Base-by-base conservation (phyloP, 768 basidiomycete genomes). In the Cubamyces lactineus region DNA sequence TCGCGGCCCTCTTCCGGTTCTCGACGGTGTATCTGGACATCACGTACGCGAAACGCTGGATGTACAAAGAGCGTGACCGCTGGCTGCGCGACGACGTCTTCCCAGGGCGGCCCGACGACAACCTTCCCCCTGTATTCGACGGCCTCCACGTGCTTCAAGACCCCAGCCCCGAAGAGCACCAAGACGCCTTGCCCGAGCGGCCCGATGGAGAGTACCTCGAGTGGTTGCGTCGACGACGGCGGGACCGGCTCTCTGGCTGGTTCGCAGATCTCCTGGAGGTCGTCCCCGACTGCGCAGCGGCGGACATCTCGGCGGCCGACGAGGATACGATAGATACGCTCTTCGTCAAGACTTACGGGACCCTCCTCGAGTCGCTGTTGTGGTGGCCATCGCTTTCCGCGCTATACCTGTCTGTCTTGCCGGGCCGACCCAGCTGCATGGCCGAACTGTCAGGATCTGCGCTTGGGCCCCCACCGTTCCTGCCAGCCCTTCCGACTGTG, bases 301-400 rank as follows among this genome's bases (percentile, higher is more conserved):
- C 48, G 12, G 30, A 34, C 5, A 34, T 52, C 42, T 28, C 47
- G n/a, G 13, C 12, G 6, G 42, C 52, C 34, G 59, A 30, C 45
- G 43, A 45, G 8, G 2, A 11, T 5, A 9, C 9, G 34, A 34
- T 56, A 38, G 53, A 56, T 15, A n/a, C 45, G 40, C 42, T 61
- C 26, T n/a, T 6, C 23, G 38, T 19, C 30, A 4, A 11, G 17
- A 9, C 47, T 19, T 61, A 61, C 53, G 26, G 47, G 47, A 42
- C 19, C 28, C 28, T 62, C 41, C 54, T 57, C 23, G 61, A 62
- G 42, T 30, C 41, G 17, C 42, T 62, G 16, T 51, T 46, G 48
- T 62, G 61, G 61, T 62, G 61, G 61, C 15, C 4, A 13, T 51
- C 61, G 24, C 54, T 62, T 21, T 26, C 16, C n/a, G n/a, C 15